These are phyloP conservation scores for Penicillium waksmanii DNA, from an alignment of 495 filamentous ascomycete genomes.

Conservation along the genomic window DNA sequence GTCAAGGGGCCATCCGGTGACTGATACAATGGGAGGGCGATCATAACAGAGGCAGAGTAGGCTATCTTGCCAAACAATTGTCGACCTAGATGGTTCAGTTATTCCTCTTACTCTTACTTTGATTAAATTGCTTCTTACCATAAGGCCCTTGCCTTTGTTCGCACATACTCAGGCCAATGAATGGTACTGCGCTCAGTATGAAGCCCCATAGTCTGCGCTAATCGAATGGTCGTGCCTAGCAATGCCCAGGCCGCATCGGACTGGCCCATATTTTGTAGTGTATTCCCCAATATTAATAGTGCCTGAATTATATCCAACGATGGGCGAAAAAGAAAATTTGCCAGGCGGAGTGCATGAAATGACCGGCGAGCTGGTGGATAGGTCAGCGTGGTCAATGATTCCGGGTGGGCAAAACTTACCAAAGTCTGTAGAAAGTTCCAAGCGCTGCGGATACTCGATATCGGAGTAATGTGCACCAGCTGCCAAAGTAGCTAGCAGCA, in stretches of 20 bases:
- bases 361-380: constrained; percentile 33
- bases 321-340: constrained; percentile 51
- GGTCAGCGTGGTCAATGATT: not conserved
- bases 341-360: constrained; percentile 45
- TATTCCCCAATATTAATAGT: constrained; percentile 49
- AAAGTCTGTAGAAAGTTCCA: constrained; percentile 36
- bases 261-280: constrained; percentile 52
- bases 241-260: constrained; percentile 54
- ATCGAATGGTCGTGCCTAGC: constrained; percentile 46
- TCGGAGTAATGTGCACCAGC: constrained; percentile 56
- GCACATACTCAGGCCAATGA: constrained; percentile 32
- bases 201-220: constrained; percentile 51
- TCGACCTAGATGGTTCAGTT: constrained; percentile 25
- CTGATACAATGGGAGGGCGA: constrained; percentile 36
- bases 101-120: too few species aligned
- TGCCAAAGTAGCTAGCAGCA: constrained; percentile 53
- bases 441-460: constrained; percentile 35
- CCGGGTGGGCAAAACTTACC: constrained; percentile 19
- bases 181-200: constrained; percentile 34
- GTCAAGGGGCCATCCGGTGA: constrained; percentile 28
- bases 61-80: constrained; percentile 43
- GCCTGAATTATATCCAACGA: constrained; percentile 47
- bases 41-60: constrained; percentile 42
- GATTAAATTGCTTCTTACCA: constrained; percentile 24
- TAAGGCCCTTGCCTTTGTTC: constrained; percentile 27